phyloP scores from a whole-genome alignment of 208 protist species.

The Leishmania tropica region DNA sequence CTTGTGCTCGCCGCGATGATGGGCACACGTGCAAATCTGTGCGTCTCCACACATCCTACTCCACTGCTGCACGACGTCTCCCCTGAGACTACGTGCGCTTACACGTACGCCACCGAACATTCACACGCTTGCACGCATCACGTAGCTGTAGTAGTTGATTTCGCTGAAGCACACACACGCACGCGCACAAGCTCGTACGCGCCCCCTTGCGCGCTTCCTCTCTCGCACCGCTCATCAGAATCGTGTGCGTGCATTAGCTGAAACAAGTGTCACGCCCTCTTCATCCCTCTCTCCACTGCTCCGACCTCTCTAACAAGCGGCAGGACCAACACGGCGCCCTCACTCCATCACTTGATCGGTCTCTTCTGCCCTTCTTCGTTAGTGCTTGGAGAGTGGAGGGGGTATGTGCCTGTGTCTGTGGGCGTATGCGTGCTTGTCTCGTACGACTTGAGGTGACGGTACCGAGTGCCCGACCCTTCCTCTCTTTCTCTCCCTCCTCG shows the following conservation, averaged over 20 bases:
- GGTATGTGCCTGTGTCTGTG: neutral
- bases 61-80: neutral
- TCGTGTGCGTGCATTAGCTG: neutral
- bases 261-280: neutral
- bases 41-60: neutral
- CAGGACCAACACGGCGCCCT: neutral
- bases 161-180: neutral
- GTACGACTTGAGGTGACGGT: neutral
- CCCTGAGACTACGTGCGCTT: too few relatives aligned
- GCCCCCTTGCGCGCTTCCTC: neutral
- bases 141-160: too few relatives aligned
- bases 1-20: neutral
- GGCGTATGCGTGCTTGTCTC: slow-evolving; percentile 8
- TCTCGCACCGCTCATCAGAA: neutral
- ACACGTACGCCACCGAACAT: too few relatives aligned
- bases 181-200: neutral
- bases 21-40: neutral
- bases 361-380: neutral
- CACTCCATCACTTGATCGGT: neutral
- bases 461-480: neutral
- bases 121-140: too few relatives aligned
- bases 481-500: neutral
- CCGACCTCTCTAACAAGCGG: neutral
- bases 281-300: neutral
- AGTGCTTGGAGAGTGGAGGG: neutral